Percentiles rank a stretch among this genome's conserved stretches.
Evolutionary conservation across 208 protist genomes (phyloP).

Genomic region (Acanthamoeba culbertsoni): DNA sequence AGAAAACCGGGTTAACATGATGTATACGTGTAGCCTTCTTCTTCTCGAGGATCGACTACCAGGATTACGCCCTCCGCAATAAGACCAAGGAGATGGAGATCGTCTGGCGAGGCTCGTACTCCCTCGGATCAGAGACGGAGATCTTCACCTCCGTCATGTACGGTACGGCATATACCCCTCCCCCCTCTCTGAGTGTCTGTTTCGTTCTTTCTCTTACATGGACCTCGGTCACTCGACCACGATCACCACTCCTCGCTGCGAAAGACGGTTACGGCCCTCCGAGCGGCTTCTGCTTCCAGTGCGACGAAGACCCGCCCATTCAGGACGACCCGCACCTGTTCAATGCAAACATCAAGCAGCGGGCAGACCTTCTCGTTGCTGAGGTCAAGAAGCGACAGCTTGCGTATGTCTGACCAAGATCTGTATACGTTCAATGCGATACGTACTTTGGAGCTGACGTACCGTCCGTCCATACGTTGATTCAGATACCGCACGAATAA

Average conservation of each 20-base stretch:
- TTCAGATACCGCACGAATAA: constrained; percentile 42
- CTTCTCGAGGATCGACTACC: constrained; percentile 55
- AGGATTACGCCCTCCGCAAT: not conserved
- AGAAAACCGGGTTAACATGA: no score
- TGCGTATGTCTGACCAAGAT: not conserved
- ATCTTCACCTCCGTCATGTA: constrained; percentile 70
- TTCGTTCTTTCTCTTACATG: not conserved
- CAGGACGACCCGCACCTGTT: constrained; percentile 49
- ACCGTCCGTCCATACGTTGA: no score
- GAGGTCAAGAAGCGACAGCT: not conserved
- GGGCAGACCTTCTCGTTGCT: not conserved
- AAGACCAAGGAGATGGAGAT: constrained; percentile 62
- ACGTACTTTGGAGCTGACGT: not conserved
- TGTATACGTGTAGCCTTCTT: not conserved
- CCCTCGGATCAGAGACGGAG: not conserved
- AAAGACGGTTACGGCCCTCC: not conserved
- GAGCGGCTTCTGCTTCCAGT: constrained; percentile 31
- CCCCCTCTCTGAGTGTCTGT: not conserved
- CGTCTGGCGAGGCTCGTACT: constrained; percentile 38
- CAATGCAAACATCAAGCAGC: not conserved
- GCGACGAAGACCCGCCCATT: not conserved
- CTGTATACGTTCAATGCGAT: not conserved
- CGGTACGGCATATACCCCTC: not conserved
- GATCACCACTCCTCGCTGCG: not conserved
- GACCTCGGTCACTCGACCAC: not conserved